Evolutionary conservation across 2,329 filamentous ascomycete genomes (phyloP), one percentile per base, ranked within the genome.

Genomic region (Hortaea werneckii): DNA sequence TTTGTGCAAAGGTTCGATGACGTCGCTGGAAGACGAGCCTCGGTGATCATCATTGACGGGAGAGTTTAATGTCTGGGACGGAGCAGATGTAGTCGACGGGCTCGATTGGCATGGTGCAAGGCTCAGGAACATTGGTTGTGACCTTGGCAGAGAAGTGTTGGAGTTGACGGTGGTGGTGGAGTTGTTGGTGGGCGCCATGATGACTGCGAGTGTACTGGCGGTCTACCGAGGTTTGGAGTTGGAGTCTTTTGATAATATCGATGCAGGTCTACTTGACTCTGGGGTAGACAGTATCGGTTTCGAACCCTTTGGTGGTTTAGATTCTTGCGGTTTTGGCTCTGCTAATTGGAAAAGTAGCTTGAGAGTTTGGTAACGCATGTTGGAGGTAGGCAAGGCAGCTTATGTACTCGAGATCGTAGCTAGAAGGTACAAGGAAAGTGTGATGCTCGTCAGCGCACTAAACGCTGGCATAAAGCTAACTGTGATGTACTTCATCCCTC

Each of bases 301-400:
- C 7, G 30, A 34, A n/a, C 7, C 30, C 30, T 34, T 38, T 8
- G 37, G 6, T 13, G 37, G 6, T 38, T 6, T 8, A 6, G 7
- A 8, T 8, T 38, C 8, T 20, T 38, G 37, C 7, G 37, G 37
- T 12, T 38, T 38, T 38, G 37, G 37, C 37, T 39, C 35, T 13
- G 26, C 34, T 30, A 47, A 39, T 20, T 41, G 37, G 29, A 45
- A 40, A 30, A 49, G 32, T 6, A 49, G 46, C 42, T 45, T 46
- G 37, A 49, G 43, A 7, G 44, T 49, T 42, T 49, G 46, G 28
- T 49, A 49, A 28, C 46, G 42, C 46, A 49, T 49, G 7, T 34
- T n/a, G 30, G 30, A n/a, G n/a, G n/a, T n/a, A n/a, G n/a, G n/a
- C n/a, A n/a, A n/a, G n/a, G n/a, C n/a, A n/a, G n/a, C n/a, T n/a